phyloP scores from a whole-genome alignment of 1,139 yeast species.

The Yamadazyma trypodendri region DNA sequence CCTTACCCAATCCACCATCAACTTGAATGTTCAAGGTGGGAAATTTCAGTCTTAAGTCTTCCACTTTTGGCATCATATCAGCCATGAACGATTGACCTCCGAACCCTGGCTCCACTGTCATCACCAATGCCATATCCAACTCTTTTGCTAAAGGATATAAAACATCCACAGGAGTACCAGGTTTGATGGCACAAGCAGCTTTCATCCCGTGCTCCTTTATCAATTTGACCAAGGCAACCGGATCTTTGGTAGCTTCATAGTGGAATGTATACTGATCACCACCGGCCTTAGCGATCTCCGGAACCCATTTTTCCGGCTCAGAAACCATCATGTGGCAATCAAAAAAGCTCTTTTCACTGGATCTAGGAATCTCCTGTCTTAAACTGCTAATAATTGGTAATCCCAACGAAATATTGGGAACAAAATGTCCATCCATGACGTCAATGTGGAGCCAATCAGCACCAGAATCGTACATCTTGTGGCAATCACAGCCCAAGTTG shows the following conservation, averaged over 20 bases:
- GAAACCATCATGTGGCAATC: constrained; percentile 99
- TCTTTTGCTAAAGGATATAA: constrained; percentile 72
- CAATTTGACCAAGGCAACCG: constrained; percentile 67
- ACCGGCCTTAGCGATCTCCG: constrained; percentile 88
- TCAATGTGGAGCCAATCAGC: constrained; percentile 98
- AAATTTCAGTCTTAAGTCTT: constrained; percentile 63
- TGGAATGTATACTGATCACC: constrained; percentile 97
- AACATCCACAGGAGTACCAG: constrained; percentile 87
- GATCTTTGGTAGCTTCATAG: constrained; percentile 87
- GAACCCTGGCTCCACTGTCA: constrained; percentile 99
- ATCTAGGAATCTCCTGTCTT: constrained; percentile 70
- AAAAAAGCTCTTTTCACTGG: constrained; percentile 61
- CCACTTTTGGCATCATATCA: constrained; percentile 95
- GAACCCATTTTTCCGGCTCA: constrained; percentile 94
- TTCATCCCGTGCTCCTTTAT: constrained; percentile 82
- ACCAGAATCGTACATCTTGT: constrained; percentile 65
- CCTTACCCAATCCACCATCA: constrained; percentile 93
- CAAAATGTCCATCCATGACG: constrained; percentile 98
- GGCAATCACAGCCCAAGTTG: constrained; percentile 83
- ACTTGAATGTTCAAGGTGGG: constrained; percentile 89
- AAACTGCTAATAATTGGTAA: constrained; percentile 83
- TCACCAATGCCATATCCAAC: constrained; percentile 89
- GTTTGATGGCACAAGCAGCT: constrained; percentile 94
- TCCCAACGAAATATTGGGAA: constrained; percentile 93
- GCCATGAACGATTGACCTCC: constrained; percentile 98